Base-by-base conservation (phyloP, 768 basidiomycete species). In the Xerocomus brunneocitrinus region DNA sequence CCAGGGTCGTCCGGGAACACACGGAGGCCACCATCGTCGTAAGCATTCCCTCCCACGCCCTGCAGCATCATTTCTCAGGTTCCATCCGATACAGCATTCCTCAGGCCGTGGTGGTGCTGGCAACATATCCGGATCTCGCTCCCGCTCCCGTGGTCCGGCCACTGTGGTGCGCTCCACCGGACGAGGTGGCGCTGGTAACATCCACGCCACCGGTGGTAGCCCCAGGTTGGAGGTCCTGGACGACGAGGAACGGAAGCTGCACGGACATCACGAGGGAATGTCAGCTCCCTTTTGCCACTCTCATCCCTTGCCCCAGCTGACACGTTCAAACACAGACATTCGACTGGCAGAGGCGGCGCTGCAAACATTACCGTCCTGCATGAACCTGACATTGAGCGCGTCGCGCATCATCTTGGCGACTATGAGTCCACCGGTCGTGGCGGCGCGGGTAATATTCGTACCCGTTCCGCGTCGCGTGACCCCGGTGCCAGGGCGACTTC, bases 331-430 rank as follows among this genome's bases (percentile, higher is more conserved):
- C 47, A 16, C 50, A 84, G 82, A 13, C 84, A 87, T 63, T 86
- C 84, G 4, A 81, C 79, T 1, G 85, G 85, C 42, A 81, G 87
- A 47, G 86, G 87, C 34, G 86, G 87, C n/a, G 56, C 66, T 6
- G 87, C 82, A 3, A 88, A 88, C 57, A 61, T 87, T 22, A 79
- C 77, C 0, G n/a, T 46, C 27, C 22, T 54, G 0, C 71, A 67
- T 27, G 67, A 68, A 5, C 79, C 79, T 1, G 62, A 65, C 0
- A 58, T 76, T 38, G 79, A 81, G 35, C 64, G 47, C 19, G 49
- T 62, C 49, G 8, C 28, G 10, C 63, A 69, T 46, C 62, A 63
- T 32, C 36, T 47, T 5, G 57, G 56, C 5, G 71, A 68, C 0
- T 71, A 60, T 45, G 76, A 73, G 54, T 74, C 75, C 5, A 68